Evolutionary conservation across 768 basidiomycete species (phyloP), one percentile per base, ranked within the genome.

Genomic region (Hypholoma sublateritium): DNA sequence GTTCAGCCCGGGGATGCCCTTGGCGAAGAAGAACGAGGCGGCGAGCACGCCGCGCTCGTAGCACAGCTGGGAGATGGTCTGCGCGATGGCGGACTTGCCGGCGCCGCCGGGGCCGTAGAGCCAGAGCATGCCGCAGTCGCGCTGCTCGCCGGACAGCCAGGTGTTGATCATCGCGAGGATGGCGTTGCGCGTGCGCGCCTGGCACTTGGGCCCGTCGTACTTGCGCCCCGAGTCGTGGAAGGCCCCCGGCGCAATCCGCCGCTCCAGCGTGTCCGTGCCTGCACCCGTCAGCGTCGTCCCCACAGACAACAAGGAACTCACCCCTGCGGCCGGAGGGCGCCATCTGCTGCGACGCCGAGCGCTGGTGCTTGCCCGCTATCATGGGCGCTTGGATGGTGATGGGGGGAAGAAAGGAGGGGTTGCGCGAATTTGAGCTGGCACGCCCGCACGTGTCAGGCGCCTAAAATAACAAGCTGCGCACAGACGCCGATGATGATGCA

Each of bases 191-290:
- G 66, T 65, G 2, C 67, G 61, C 21, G 63, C 57, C 21, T 64
- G 67, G 44, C 67, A 69, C 36, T 67, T 65, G 0, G 67, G 67
- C 7, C 62, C 60, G 49, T 63, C 64, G 43, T 62, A 67, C 39
- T 62, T 65, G 3, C 64, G 57, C 9, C 66, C 66, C 1, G 67
- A 64, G 54, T 69, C 65, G 59, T 62, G 58, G 53, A 64, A 67
- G 9, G 67, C 67, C 3, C 66, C 67, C 2, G 67, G 67, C 19
- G 67, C 67, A 24, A 65, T 69, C 14, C 67, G 51, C 9, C 67
- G 59, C 59, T 69, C 67, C 4, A 69, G 59, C 14, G 65, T 69
- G 55, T 69, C 67, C 16, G 64, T 60, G 7, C 67, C 67, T 69
- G 42, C 17, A 48, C 14, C 34, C 5, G 22, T 17, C 28, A 32